A percentile compares a stretch with the other conserved stretches of the same genome.
These are phyloP conservation scores for Glycine soja DNA, from an alignment of 306 rosid genomes.

Conservation along the genomic window DNA sequence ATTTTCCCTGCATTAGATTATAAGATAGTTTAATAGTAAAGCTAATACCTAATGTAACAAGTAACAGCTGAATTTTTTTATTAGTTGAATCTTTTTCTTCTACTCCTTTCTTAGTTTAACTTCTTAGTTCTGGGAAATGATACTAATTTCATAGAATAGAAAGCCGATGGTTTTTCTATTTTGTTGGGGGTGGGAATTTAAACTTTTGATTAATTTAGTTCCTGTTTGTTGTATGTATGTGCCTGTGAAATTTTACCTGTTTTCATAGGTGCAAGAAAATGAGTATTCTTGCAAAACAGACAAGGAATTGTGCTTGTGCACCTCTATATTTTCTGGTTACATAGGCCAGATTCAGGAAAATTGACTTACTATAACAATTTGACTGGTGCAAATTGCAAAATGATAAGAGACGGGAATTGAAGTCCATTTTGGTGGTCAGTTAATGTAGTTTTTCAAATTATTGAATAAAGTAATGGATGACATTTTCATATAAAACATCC, in stretches of 20 bases:
- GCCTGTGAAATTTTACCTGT: constrained; percentile 5
- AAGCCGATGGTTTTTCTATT: not conserved
- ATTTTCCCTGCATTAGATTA: not conserved
- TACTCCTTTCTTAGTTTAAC: not conserved
- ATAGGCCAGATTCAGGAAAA: constrained; percentile 56
- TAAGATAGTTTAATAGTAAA: not conserved
- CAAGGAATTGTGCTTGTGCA: constrained; percentile 57
- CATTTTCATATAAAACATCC: not conserved
- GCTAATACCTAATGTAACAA: not conserved
- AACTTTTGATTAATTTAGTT: constrained; percentile 17
- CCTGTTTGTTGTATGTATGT: not conserved
- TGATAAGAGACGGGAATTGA: not conserved
- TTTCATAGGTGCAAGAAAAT: constrained; percentile 56
- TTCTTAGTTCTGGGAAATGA: not conserved
- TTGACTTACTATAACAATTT: constrained; percentile 17
- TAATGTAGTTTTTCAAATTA: not conserved
- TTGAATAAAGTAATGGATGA: constrained; percentile 6
- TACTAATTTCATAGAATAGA: not conserved
- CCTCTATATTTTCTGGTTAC: constrained; percentile 55
- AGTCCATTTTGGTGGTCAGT: constrained; percentile 2
- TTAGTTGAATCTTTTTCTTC: not conserved
- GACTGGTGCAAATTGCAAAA: not conserved
- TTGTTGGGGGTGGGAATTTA: not conserved
- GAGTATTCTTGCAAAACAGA: constrained; percentile 46
- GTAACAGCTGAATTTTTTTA: not conserved